Evolutionary conservation across 768 basidiomycete species (phyloP).

Genomic region (Lyophyllum shimeji): DNA sequence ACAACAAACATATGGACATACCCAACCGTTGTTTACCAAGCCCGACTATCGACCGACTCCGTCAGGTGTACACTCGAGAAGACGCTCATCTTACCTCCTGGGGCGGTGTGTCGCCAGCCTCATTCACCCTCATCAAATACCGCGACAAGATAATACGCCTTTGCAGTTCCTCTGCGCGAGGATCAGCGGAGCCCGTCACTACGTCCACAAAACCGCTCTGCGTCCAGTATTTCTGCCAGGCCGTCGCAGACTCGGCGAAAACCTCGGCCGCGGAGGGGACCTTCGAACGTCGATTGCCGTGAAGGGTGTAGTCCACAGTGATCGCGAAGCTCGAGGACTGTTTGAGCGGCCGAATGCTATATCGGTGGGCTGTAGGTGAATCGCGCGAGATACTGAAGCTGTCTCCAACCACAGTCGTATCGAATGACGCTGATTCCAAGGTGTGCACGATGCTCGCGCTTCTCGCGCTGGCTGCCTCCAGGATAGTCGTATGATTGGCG

Average conservation of each 20-base stretch:
- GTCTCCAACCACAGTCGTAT: conserved; percentile 43
- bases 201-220: conserved; percentile 53
- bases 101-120: conserved; percentile 53
- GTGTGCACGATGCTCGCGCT: conserved; percentile 43
- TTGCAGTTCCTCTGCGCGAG: conserved; percentile 54
- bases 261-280: conserved; percentile 26
- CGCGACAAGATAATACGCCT: conserved; percentile 54
- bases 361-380: conserved; percentile 40
- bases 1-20: conserved; percentile 23
- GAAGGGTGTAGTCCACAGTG: conserved; percentile 27
- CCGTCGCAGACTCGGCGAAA: conserved; percentile 30
- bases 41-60: conserved; percentile 38
- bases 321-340: conserved; percentile 32
- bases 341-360: conserved; percentile 38
- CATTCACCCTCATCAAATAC: conserved; percentile 59
- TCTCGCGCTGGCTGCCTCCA: conserved; percentile 22
- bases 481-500: conserved; percentile 45
- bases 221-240: conserved; percentile 51
- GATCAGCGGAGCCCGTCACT: conserved; percentile 45
- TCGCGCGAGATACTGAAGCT: conserved; percentile 40
- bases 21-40: conserved; percentile 57
- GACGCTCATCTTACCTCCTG: conserved; percentile 45
- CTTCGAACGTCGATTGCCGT: neutral
- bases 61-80: neutral
- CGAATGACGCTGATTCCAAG: conserved; percentile 37